These are phyloP conservation scores for Wickerhamomyces sp. DNA, from an alignment of 1,139 yeast genomes.

Conservation along the genomic window DNA sequence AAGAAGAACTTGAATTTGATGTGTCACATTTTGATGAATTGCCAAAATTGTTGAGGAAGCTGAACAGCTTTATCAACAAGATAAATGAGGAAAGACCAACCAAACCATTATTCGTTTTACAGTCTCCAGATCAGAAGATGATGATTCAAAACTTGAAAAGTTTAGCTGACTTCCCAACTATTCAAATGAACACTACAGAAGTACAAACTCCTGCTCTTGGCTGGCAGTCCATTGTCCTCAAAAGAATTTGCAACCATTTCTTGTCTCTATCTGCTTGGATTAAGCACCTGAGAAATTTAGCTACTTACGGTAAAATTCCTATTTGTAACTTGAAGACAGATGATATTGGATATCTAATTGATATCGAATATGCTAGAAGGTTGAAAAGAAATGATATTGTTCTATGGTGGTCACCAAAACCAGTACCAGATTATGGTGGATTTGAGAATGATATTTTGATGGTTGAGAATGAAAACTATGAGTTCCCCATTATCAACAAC, in stretches of 20 bases:
- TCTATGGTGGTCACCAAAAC: constrained; percentile 89
- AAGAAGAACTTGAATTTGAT: constrained; percentile 48
- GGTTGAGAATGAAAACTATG: constrained; percentile 51
- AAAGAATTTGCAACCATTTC: constrained; percentile 65
- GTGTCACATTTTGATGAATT: constrained; percentile 47
- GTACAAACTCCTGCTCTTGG: constrained; percentile 70
- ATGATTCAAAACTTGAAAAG: constrained; percentile 41
- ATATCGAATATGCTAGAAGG: constrained; percentile 80
- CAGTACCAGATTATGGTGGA: constrained; percentile 87
- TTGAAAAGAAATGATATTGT: constrained; percentile 62
- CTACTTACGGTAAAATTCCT: constrained; percentile 79
- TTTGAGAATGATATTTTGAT: constrained; percentile 53
- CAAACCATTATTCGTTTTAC: constrained; percentile 63
- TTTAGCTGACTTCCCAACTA: constrained; percentile 57
- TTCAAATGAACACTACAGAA: constrained; percentile 55
- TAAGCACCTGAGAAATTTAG: constrained; percentile 55
- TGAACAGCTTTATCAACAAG: constrained; percentile 50
- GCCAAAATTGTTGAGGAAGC: constrained; percentile 46
- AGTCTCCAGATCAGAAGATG: constrained; percentile 59
- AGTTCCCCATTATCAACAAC: constrained; percentile 69
- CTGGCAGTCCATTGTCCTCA: constrained; percentile 77
- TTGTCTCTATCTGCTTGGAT: constrained; percentile 76
- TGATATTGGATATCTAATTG: constrained; percentile 75
- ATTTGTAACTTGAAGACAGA: constrained; percentile 78
- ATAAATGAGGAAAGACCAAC: constrained; percentile 67